Conservation (phyloP, 345 rosid species). For the Crucihimalaya himalaica region DNA sequence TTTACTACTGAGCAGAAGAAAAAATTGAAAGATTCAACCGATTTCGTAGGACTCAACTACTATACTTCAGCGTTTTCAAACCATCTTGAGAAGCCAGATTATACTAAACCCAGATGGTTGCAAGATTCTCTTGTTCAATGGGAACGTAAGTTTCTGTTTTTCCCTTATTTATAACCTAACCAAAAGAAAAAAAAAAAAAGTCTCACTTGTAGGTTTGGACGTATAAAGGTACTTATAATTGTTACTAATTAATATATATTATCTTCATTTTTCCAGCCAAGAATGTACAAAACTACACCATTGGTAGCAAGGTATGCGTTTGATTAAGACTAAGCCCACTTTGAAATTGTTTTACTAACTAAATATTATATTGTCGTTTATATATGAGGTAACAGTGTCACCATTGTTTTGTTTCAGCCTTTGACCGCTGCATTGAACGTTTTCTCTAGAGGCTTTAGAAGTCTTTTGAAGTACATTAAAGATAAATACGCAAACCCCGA, state of each 20-base stretch:
- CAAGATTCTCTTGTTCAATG: constrained; percentile 39
- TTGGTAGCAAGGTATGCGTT: constrained; percentile 33
- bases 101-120: constrained; percentile 28
- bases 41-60: constrained; percentile 54
- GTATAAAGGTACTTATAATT: not conserved
- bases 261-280: constrained; percentile 14
- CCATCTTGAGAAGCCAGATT: constrained; percentile 15
- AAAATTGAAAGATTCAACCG: constrained; percentile 43
- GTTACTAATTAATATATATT: not conserved
- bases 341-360: not conserved
- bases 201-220: not conserved
- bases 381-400: not conserved
- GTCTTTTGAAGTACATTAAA: constrained; percentile 42
- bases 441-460: constrained; percentile 35
- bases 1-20: constrained; percentile 40
- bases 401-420: constrained; percentile 20
- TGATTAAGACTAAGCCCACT: not conserved
- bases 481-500: constrained; percentile 40
- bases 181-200: not conserved
- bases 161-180: not conserved
- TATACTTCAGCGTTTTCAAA: constrained; percentile 39
- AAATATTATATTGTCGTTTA: not conserved
- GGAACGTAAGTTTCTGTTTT: constrained; percentile 37
- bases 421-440: constrained; percentile 9
- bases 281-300: not conserved